Percentiles rank a stretch among this genome's conserved stretches.
phyloP scores from a whole-genome alignment of 371 early-diverging fungal genomes.

The Cokeromyces recurvatus region DNA sequence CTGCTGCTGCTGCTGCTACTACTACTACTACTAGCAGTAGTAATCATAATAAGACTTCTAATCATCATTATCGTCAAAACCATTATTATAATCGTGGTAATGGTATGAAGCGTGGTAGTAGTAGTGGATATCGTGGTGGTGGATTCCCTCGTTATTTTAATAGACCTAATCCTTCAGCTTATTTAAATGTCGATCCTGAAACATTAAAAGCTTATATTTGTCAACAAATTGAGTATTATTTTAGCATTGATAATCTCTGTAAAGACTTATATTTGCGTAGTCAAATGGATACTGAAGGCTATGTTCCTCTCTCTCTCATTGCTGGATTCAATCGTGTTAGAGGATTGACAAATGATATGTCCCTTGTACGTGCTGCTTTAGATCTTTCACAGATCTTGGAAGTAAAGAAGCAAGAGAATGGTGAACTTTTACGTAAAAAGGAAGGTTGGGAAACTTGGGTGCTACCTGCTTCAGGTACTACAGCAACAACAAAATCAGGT shows the following conservation, averaged over 20 bases:
- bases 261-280: conserved; percentile 84
- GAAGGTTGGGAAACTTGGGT: conserved; percentile 72
- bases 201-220: conserved; percentile 42
- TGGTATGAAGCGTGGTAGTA: conserved; percentile 19
- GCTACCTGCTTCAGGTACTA: conserved; percentile 30
- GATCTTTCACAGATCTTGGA: conserved; percentile 42
- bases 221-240: conserved; percentile 78
- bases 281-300: conserved; percentile 79
- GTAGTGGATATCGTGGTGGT: conserved; percentile 14
- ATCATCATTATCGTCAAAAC: neutral
- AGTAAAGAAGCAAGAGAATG: conserved; percentile 23
- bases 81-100: conserved; percentile 18
- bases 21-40: neutral
- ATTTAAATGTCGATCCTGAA: conserved; percentile 32
- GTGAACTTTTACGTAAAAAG: conserved; percentile 51
- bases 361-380: conserved; percentile 51
- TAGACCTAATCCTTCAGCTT: conserved; percentile 20
- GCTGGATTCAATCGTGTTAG: conserved; percentile 82
- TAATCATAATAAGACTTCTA: neutral
- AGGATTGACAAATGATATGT: conserved; percentile 53
- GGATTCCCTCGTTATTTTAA: conserved; percentile 5
- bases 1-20: neutral
- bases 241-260: conserved; percentile 89
- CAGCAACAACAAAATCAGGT: conserved; percentile 3
- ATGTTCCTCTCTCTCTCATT: conserved; percentile 62